Evolutionary conservation across 2,329 filamentous ascomycete species (phyloP), one percentile per base, ranked within the genome.

Genomic region (Fusarium graminum): DNA sequence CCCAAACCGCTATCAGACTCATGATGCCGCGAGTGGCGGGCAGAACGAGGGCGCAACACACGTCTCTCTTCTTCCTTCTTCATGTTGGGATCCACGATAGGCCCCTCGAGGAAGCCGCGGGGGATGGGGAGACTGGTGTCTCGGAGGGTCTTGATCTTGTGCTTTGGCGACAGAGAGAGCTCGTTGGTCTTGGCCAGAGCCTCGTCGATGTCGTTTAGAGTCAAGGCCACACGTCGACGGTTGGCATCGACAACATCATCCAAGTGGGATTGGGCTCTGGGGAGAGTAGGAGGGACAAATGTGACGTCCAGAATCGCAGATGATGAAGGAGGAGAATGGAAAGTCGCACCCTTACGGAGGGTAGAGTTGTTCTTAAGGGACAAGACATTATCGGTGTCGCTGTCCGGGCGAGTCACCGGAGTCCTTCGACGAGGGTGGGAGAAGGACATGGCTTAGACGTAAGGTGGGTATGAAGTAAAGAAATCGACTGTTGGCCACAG

Each of bases 1-100:
- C 94, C 94, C 66, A 97, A 83, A 52, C 93, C 94, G 76, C 93
- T 97, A 80, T 97, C 94, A 16, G 92, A 95, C 59, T 87, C 86
- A 79, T 93, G 90, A 74, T 88, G 86, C 74, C 89, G 85, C 41
- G 82, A 83, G 61, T 81, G 80, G 74, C 88, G 85, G 58, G 84
- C 84, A 49, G 80, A 81, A 59, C 85, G 85, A 65, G 85, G 83
- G 59, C 84, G 86, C 65, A 85, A 76, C 39, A 84, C 79, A 63
- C 82, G 82, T 59, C 83, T 79, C 76, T 83, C 82, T 61, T 74
- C 73, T 66, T 82, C 73, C 57, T 75, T 76, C 43, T 77, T 76
- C 81, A 85, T 84, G 52, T 80, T 77, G 64, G 82, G 80, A 59
- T 83, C 80, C 62, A 82, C 80, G 71, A 89, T 74, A 63, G 85